Evolutionary conservation across 2,329 filamentous ascomycete genomes (phyloP).

Genomic region (Botryosphaeria dothidea): DNA sequence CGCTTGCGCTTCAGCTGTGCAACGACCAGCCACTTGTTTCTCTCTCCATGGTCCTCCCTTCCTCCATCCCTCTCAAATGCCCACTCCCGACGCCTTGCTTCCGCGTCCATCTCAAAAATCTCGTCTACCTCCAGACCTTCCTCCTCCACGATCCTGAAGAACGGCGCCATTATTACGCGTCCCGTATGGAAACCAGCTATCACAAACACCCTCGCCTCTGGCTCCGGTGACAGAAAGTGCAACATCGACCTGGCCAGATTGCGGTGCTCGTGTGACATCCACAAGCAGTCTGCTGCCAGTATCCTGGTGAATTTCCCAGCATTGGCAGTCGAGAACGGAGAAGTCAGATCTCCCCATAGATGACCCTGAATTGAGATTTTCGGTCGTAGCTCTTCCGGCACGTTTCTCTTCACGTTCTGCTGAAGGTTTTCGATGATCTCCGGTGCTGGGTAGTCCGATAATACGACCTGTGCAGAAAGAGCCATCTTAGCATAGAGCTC

Average conservation of each 20-base stretch:
- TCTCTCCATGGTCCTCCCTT: constrained; percentile 59
- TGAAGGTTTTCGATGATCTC: constrained; percentile 60
- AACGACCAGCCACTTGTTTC: constrained; percentile 72
- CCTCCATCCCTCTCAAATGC: constrained; percentile 56
- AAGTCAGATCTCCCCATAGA: constrained; percentile 60
- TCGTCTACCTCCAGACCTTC: constrained; percentile 59
- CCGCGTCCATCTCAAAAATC: constrained; percentile 69
- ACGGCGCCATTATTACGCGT: constrained; percentile 63
- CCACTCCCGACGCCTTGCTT: constrained; percentile 65
- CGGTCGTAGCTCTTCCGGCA: constrained; percentile 38
- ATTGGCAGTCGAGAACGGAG: constrained; percentile 40
- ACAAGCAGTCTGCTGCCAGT: constrained; percentile 71
- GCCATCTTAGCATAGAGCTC: constrained; percentile 36
- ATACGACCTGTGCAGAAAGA: constrained; percentile 46
- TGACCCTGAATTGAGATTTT: constrained; percentile 59
- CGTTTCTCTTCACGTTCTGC: constrained; percentile 58
- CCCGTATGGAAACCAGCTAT: constrained; percentile 74
- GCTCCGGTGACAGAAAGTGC: constrained; percentile 57
- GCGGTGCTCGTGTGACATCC: constrained; percentile 73
- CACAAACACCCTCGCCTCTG: constrained; percentile 59
- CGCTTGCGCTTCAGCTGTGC: constrained; percentile 37
- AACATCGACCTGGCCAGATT: constrained; percentile 64
- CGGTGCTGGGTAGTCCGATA: constrained; percentile 69
- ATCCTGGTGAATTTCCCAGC: constrained; percentile 59
- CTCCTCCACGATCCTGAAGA: constrained; percentile 58